Evolutionary conservation across 78 protist species (phyloP), one percentile per base, ranked within the genome.

Genomic region (Cavenderia fasciculata): DNA sequence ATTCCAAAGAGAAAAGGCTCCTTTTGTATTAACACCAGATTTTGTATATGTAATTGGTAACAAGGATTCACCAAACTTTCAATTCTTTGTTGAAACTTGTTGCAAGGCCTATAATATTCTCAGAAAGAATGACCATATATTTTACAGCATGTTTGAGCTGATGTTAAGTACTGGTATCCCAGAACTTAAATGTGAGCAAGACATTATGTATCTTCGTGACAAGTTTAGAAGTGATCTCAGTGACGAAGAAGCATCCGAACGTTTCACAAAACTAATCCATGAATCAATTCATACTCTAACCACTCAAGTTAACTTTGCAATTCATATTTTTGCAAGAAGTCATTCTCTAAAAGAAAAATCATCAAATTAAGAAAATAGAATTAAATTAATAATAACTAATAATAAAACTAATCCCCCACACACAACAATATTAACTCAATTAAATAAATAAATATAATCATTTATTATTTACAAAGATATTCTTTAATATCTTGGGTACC

Each of bases 11-110:
- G 99, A 98, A 87, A 84, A 54, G 59, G 97, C 98, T 4, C 99
- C 99, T 6, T 98, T 98, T 51, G 97, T 98, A 40, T 78, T 98
- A 38, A 98, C 99, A n/a, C 97, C 98, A 2, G 98, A 90, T 56
- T 96, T 94, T 71, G 96, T 92, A 38, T 70, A 57, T 44, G 97
- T 96, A 11, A 94, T 96, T 92, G 96, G 96, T 21, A 94, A 94
- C 23, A 71, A 65, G 12, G 97, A 59, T 52, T 63, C 94, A 16
- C 59, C 54, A 33, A 72, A 89, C 59, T 97, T 88, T 38, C 43
- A 54, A 18, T 27, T 27, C 31, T 96, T 96, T 47, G 86, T 41
- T 36, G 95, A 89, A 21, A 41, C 85, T 33, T 85, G 95, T 47
- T 74, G 95, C 54, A 43, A 41, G 16, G 98, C 99, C 1, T 98